Conservation (phyloP, 257 asterid species). For the Primulina eburnea region DNA sequence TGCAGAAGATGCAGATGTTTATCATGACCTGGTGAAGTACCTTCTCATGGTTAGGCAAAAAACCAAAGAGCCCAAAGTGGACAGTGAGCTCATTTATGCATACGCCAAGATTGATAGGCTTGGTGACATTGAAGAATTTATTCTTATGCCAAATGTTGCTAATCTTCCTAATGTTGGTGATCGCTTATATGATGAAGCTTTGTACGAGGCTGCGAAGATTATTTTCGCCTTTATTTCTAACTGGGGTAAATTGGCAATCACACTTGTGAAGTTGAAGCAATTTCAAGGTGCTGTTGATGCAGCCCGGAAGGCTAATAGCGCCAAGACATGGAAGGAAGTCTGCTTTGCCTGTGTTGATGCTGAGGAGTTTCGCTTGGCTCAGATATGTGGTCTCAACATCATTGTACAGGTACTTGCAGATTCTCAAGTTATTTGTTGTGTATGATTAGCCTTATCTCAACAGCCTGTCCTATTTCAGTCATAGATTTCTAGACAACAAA, state of each 20-base stretch:
- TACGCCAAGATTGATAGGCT: constrained; percentile 56
- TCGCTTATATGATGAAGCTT: constrained; percentile 32
- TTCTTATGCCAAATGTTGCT: constrained; percentile 39
- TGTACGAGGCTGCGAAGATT: constrained; percentile 56
- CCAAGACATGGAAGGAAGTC: constrained; percentile 95
- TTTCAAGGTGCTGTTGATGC: constrained; percentile 98
- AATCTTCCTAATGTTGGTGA: constrained; percentile 37
- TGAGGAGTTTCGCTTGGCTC: constrained; percentile 39
- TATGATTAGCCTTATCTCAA: too few species aligned
- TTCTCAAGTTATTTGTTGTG: too few species aligned
- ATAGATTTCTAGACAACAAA: neutral
- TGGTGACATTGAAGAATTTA: constrained; percentile 49
- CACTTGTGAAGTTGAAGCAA: constrained; percentile 82
- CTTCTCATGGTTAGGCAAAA: constrained; percentile 56
- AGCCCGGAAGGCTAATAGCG: constrained; percentile 91
- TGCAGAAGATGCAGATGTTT: too few species aligned
- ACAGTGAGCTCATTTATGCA: constrained; percentile 55
- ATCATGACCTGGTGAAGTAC: constrained; percentile 34
- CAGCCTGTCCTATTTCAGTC: too few species aligned
- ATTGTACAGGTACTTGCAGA: constrained; percentile 26
- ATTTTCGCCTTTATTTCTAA: constrained; percentile 64
- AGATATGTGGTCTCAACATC: constrained; percentile 37
- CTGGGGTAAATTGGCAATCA: constrained; percentile 72
- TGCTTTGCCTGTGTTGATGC: constrained; percentile 95
- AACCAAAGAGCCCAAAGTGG: constrained; percentile 56